Conservation (phyloP, 257 asterid genomes). For the Salvia hispanica region DNA sequence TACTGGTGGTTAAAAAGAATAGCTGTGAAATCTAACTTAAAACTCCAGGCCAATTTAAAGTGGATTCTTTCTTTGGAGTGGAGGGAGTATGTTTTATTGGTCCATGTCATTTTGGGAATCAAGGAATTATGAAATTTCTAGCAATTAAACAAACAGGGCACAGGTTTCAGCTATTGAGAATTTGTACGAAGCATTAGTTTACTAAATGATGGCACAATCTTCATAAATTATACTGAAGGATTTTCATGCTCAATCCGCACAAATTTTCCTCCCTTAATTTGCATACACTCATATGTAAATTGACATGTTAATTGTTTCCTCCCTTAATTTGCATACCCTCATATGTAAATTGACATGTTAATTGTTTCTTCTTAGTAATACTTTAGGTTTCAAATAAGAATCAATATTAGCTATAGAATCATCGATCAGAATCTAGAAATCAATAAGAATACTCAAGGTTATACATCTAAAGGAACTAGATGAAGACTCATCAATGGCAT, state of each 20-base stretch:
- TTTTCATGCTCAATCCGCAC: neutral
- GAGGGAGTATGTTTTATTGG: neutral
- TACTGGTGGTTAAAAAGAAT: neutral
- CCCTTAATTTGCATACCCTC: slow-evolving; percentile 1
- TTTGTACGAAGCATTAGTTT: neutral
- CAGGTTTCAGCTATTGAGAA: slow-evolving; percentile 1
- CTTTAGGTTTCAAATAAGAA: slow-evolving; percentile 6
- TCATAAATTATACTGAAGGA: neutral
- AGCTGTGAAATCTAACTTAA: slow-evolving; percentile 5
- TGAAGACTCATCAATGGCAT: neutral
- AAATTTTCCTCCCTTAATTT: slow-evolving; percentile 11
- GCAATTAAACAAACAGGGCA: too few relatives aligned
- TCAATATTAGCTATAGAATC: neutral
- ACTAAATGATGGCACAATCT: slow-evolving; percentile 7
- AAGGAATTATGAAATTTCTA: slow-evolving; percentile 4
- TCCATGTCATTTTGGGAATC: neutral
- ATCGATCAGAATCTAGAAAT: too few relatives aligned
- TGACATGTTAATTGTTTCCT: neutral
- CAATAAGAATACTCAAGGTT: neutral
- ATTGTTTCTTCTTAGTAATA: neutral
- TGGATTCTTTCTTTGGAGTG: neutral
- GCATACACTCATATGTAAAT: neutral
- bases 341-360: neutral
- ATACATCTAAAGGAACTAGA: neutral
- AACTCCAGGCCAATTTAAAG: slow-evolving; percentile 1